phyloP scores from a whole-genome alignment of 2,329 filamentous ascomycete species.

The Nemania diffusa region DNA sequence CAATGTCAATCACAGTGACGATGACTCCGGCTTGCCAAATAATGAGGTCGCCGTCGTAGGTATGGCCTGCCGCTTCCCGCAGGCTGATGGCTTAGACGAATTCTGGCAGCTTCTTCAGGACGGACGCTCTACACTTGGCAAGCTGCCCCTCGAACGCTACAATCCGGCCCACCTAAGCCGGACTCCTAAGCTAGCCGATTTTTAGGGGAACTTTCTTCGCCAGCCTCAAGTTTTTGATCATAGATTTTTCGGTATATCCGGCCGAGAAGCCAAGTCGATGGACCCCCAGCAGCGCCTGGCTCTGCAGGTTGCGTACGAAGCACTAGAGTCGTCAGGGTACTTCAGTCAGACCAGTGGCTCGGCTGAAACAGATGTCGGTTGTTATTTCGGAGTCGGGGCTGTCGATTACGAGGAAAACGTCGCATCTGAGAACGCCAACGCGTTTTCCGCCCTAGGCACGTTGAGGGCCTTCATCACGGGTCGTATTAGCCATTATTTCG shows the following conservation, averaged over 20 bases:
- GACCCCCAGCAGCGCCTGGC: slow-evolving; percentile 17
- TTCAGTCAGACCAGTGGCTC: not conserved
- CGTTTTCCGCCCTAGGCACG: slow-evolving; percentile 38
- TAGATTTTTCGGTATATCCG: slow-evolving; percentile 5
- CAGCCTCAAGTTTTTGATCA: slow-evolving; percentile 19
- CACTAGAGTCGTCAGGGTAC: slow-evolving; percentile 20
- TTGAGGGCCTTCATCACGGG: slow-evolving; percentile 44
- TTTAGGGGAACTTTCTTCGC: slow-evolving; percentile 19
- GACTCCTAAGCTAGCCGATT: not conserved
- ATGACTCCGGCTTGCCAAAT: not conserved
- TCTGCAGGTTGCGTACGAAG: slow-evolving; percentile 20
- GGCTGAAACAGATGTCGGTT: not conserved
- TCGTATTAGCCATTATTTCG: slow-evolving; percentile 49
- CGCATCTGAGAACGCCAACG: not conserved
- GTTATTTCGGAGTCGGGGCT: slow-evolving; percentile 7
- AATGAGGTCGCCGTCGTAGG: slow-evolving; percentile 1
- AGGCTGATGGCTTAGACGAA: not conserved
- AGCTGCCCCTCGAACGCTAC: not conserved
- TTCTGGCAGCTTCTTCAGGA: not conserved
- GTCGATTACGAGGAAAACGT: slow-evolving; percentile 22
- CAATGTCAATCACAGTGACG: no score
- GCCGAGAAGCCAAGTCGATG: slow-evolving; percentile 11
- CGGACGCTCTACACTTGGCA: not conserved
- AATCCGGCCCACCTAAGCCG: not conserved
- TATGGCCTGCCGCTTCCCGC: slow-evolving; percentile 13